Evolutionary conservation across 805 yeast genomes (phyloP).

Genomic region (Tanozyma kutaoensis): DNA sequence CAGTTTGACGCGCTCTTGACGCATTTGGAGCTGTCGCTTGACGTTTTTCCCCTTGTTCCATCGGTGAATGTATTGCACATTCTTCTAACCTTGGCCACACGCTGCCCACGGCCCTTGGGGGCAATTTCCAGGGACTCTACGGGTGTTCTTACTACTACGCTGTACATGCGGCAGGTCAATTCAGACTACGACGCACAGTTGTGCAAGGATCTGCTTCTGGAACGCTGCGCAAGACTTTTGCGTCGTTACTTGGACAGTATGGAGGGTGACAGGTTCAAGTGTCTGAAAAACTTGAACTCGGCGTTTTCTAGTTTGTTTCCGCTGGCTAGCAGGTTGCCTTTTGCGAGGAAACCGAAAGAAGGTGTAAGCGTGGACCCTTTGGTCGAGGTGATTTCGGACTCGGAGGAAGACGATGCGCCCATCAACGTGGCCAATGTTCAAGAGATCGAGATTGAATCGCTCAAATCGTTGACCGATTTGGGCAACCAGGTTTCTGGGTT

Average conservation of each 20-base stretch:
- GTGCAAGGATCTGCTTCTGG: conserved; percentile 9
- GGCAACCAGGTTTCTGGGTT: conserved; percentile 6
- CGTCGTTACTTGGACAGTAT: not conserved
- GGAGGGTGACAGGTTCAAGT: too few species aligned
- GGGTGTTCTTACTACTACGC: too few species aligned
- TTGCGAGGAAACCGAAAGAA: too few species aligned
- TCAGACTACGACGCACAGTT: conserved; percentile 8
- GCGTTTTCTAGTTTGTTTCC: too few species aligned
- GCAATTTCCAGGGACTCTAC: too few species aligned
- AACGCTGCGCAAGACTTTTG: conserved; percentile 2
- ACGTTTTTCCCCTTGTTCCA: conserved; percentile 9
- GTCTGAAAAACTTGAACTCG: too few species aligned
- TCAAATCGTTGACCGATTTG: conserved; percentile 4
- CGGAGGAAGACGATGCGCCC: conserved; percentile 8
- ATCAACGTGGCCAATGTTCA: not conserved
- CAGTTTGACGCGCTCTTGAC: conserved; percentile 16
- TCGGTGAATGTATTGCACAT: conserved; percentile 13
- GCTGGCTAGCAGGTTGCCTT: too few species aligned
- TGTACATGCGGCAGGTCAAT: conserved; percentile 8
- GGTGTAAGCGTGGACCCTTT: too few species aligned
- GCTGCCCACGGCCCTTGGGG: conserved; percentile 11
- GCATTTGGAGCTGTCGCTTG: conserved; percentile 10
- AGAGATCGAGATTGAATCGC: not conserved
- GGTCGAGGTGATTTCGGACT: conserved; percentile 11
- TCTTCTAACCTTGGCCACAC: conserved; percentile 17